Evolutionary conservation across 2,329 filamentous ascomycete species (phyloP).

Genomic region (Dendryphion nanum): DNA sequence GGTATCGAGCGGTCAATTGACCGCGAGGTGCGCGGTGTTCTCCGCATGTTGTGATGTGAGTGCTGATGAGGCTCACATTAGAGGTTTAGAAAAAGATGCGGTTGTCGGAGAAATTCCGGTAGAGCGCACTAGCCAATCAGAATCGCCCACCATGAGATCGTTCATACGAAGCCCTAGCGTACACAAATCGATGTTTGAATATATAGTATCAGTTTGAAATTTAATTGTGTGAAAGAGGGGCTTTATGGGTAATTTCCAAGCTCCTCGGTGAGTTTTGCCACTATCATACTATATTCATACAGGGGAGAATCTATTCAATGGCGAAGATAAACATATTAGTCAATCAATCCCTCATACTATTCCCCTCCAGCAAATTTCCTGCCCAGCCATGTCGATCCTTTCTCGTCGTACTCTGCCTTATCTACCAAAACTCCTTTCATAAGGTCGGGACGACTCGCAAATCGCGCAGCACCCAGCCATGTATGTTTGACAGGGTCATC

Average conservation of each 20-base stretch:
- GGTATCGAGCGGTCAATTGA: conserved; percentile 27
- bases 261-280: too few species aligned
- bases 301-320: too few species aligned
- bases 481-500: conserved; percentile 80
- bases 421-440: conserved; percentile 72
- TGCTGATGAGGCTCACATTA: conserved; percentile 9
- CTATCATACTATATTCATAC: too few species aligned
- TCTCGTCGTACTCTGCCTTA: conserved; percentile 85
- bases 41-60: conserved; percentile 24
- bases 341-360: conserved; percentile 1
- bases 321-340: too few species aligned
- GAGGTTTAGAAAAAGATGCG: conserved; percentile 8
- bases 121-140: conserved; percentile 5
- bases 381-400: conserved; percentile 71
- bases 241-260: too few species aligned
- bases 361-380: conserved; percentile 61
- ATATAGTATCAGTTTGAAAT: too few species aligned
- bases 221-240: too few species aligned
- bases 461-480: conserved; percentile 79
- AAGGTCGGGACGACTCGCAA: conserved; percentile 67
- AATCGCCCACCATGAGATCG: conserved; percentile 1
- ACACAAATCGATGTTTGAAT: too few species aligned
- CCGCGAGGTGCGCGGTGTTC: conserved; percentile 36
- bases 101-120: conserved; percentile 14
- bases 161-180: too few species aligned